These are phyloP conservation scores for Talaromyces marneffei DNA, from an alignment of 2,329 filamentous ascomycete species.

Conservation along the genomic window DNA sequence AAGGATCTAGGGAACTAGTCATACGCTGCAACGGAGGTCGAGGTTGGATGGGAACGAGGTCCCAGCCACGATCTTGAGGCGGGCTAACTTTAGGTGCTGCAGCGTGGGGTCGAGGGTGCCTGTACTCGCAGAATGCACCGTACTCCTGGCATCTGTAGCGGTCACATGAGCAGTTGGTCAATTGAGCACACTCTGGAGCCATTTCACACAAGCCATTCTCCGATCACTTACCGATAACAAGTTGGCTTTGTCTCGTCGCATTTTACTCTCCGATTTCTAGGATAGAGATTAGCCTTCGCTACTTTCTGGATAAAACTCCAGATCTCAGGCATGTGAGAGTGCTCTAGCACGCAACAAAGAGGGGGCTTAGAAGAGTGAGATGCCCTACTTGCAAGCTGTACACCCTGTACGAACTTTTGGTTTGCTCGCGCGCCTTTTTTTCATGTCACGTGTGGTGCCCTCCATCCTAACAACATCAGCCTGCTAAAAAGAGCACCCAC, in stretches of 20 bases:
- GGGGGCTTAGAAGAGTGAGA: neutral
- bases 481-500: no score
- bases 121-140: neutral
- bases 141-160: neutral
- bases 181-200: neutral
- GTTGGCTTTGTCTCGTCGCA: neutral
- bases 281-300: neutral
- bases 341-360: neutral
- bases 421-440: neutral
- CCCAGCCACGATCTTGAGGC: neutral
- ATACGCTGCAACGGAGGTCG: neutral
- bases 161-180: neutral
- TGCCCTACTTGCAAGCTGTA: neutral
- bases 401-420: conserved; percentile 1
- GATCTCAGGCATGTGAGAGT: neutral
- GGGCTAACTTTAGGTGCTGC: neutral
- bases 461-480: neutral
- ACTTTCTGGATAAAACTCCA: neutral
- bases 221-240: neutral
- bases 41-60: neutral
- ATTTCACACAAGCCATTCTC: neutral
- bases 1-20: neutral
- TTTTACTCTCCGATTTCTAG: neutral
- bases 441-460: neutral
- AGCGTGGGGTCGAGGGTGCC: neutral